Conservation (phyloP, 2,329 filamentous ascomycete genomes). For the Pestalotiopsis sp. region DNA sequence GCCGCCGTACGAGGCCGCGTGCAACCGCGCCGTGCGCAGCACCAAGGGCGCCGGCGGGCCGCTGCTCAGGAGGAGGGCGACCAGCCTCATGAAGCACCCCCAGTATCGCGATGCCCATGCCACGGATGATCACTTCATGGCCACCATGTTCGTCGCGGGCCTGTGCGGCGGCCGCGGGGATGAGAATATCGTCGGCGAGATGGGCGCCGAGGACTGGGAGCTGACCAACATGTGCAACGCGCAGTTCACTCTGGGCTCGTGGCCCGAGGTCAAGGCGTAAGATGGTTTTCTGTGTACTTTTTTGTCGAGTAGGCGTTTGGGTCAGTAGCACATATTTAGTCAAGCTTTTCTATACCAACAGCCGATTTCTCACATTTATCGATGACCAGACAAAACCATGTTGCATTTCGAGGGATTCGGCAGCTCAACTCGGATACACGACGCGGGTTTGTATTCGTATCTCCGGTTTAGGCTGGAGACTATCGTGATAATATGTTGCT, state of each 20-base stretch:
- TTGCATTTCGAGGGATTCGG: too few species aligned
- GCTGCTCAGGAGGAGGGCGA: conserved; percentile 54
- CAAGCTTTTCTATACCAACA: not conserved
- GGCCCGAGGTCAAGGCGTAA: conserved; percentile 19
- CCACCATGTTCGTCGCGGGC: conserved; percentile 65
- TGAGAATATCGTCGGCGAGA: conserved; percentile 39
- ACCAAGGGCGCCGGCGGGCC: conserved; percentile 45
- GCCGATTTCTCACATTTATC: too few species aligned
- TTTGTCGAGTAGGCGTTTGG: not conserved
- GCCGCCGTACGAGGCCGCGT: conserved; percentile 16
- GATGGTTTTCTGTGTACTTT: not conserved
- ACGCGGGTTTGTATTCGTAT: too few species aligned
- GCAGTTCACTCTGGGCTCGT: conserved; percentile 57
- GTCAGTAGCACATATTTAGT: not conserved
- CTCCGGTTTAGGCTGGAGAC: too few species aligned
- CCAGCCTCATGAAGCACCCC: conserved; percentile 70
- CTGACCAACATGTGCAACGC: conserved; percentile 67
- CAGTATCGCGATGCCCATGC: conserved; percentile 67
- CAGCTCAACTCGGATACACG: too few species aligned
- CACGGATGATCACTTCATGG: conserved; percentile 73
- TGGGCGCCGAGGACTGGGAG: conserved; percentile 68
- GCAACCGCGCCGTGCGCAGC: conserved; percentile 6
- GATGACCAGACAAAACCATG: too few species aligned
- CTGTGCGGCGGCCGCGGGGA: conserved; percentile 52
- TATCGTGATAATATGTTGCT: too few species aligned